Base-by-base conservation (phyloP, 495 filamentous ascomycete species). In the Penicillium ochrochloron region DNA sequence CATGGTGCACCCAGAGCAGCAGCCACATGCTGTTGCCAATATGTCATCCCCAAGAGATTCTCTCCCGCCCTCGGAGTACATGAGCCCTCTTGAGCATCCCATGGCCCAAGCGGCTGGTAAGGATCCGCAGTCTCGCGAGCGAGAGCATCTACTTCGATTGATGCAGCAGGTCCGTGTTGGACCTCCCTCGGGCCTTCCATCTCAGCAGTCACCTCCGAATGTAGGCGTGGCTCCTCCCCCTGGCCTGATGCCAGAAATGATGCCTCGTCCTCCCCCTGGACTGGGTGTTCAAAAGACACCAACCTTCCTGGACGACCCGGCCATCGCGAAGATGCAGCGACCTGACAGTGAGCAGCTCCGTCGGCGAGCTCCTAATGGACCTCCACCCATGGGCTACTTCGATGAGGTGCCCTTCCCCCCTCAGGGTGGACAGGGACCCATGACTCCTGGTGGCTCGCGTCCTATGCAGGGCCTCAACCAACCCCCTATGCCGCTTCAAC, bases 151-250 rank as follows among this genome's bases (percentile, higher is more conserved):
- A 15, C 76, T 85, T 34, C 80, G 79, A 19, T 70, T 86, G 41
- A 85, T 86, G 83, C 82, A 84, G 55, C 82, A 84, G 68, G 74
- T 77, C 31, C 73, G 74, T 23, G 70, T 81, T 25, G 76, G 71
- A 50, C 75, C 77, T 48, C 57, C 73, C 12, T 59, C 69, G 44
- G 67, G 65, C 25, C 68, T 70, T 55, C 74, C 74, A 34, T 59
- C 67, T 31, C 75, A 77, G 48, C 68, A 71, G 35, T 66, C 75
- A 29, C 39, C 56, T 37, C 80, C 76, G n/a, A 74, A 70, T 57
- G 66, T 67, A 7, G 75, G 76, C 10, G 69, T 74, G 21, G 62
- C 69, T 61, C 79, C 80, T 61, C 71, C 71, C 35, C 71, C 71
- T 21, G 80, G 77, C 8, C 66, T 84, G 41, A 66, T 85, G 65